Evolutionary conservation across 2,329 filamentous ascomycete species (phyloP).

Genomic region (Curvularia sp.): DNA sequence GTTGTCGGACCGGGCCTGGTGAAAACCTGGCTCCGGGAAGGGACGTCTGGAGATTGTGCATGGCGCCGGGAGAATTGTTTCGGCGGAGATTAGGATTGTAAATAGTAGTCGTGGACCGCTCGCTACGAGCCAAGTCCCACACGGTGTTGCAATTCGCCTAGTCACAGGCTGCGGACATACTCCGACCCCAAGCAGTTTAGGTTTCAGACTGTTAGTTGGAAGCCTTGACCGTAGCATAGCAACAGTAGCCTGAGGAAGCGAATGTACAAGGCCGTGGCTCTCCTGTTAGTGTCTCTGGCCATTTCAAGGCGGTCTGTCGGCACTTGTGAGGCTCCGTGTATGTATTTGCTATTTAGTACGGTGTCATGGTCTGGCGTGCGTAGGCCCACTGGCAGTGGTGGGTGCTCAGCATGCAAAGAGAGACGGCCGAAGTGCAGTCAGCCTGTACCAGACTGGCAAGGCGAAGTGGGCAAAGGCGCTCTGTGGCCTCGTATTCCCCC

Average conservation of each 20-base stretch:
- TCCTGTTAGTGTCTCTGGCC: constrained; percentile 10
- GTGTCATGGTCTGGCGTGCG: constrained; percentile 11
- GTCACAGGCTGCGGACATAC: constrained; percentile 7
- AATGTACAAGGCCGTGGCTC: constrained; percentile 9
- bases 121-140: constrained; percentile 18
- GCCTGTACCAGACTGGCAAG: neutral
- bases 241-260: neutral
- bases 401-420: constrained; percentile 8
- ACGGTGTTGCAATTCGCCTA: constrained; percentile 6
- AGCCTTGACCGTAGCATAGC: neutral
- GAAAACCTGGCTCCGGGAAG: constrained; percentile 17
- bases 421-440: neutral
- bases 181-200: constrained; percentile 11
- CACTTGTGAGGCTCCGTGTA: too few relatives aligned
- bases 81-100: constrained; percentile 22
- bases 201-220: constrained; percentile 6
- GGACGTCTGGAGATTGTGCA: constrained; percentile 19
- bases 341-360: neutral
- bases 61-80: constrained; percentile 30
- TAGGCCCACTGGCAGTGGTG: constrained; percentile 3
- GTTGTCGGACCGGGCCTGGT: constrained; percentile 17
- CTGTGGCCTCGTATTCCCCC: constrained; percentile 22
- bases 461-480: constrained; percentile 9
- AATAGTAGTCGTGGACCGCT: constrained; percentile 21
- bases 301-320: neutral